Evolutionary conservation across 75 land plant genomes (phyloP).

Genomic region (Isoetes taiwanensis): DNA sequence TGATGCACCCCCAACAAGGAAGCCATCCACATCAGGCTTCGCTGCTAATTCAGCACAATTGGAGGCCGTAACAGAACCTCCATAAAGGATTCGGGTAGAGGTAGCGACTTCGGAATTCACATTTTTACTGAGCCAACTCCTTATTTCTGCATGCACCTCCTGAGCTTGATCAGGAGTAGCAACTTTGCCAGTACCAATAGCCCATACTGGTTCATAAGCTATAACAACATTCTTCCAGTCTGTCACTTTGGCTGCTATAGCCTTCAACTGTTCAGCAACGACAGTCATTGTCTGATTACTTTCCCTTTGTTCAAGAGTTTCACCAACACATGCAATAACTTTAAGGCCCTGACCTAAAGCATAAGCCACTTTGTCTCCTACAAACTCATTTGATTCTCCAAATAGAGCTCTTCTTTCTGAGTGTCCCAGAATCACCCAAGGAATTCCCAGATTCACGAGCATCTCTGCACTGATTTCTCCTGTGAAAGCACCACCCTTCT

Average conservation of each 20-base stretch:
- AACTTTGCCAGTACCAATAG: conserved; percentile 95
- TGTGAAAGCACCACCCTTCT: conserved; percentile 90
- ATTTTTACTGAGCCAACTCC: conserved; percentile 55
- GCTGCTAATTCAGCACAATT: conserved; percentile 17
- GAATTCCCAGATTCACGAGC: conserved; percentile 58
- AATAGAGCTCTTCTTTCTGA: conserved; percentile 62
- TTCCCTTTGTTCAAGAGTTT: conserved; percentile 78
- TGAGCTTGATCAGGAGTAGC: conserved; percentile 92
- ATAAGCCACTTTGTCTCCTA: conserved; percentile 76
- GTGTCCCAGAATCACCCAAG: conserved; percentile 90
- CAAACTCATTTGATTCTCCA: conserved; percentile 64
- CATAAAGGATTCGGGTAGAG: conserved; percentile 73
- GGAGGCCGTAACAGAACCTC: conserved; percentile 50
- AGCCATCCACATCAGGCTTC: conserved; percentile 27
- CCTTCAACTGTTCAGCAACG: conserved; percentile 68
- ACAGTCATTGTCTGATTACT: conserved; percentile 51
- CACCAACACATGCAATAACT: conserved; percentile 83
- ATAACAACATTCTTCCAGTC: conserved; percentile 72
- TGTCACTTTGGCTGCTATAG: conserved; percentile 64
- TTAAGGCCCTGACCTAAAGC: conserved; percentile 72
- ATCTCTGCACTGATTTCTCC: conserved; percentile 93
- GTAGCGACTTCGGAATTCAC: conserved; percentile 69
- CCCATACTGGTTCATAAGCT: conserved; percentile 98
- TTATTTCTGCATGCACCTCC: conserved; percentile 70
- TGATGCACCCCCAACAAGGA: conserved; percentile 26